phyloP scores from a whole-genome alignment of 2,329 filamentous ascomycete genomes.

The Fusarium nelsonii region DNA sequence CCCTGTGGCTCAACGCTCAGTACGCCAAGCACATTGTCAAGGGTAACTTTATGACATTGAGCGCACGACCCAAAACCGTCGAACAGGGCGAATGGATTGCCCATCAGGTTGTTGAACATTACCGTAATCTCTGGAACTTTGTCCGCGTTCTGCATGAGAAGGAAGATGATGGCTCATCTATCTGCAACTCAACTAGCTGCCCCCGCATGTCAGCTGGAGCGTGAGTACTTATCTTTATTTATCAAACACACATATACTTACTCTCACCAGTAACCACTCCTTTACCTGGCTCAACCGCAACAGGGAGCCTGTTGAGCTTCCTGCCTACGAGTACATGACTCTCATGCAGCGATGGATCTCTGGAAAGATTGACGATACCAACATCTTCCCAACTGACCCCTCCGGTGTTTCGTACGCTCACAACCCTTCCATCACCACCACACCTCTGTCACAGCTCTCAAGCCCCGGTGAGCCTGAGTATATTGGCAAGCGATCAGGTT shows the following conservation, averaged over 20 bases:
- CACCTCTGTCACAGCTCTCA: conserved; percentile 72
- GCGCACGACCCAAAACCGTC: conserved; percentile 91
- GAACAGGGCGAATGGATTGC: conserved; percentile 97
- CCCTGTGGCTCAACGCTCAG: conserved; percentile 77
- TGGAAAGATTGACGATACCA: conserved; percentile 90
- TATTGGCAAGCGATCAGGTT: conserved; percentile 92
- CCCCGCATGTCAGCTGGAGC: conserved; percentile 94
- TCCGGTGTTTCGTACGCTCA: conserved; percentile 75
- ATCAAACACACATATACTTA: conserved; percentile 19
- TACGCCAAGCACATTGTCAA: conserved; percentile 92
- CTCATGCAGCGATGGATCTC: conserved; percentile 98
- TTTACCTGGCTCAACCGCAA: conserved; percentile 96
- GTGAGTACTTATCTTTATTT: conserved; percentile 67
- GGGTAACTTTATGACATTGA: conserved; percentile 98
- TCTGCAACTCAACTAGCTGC: conserved; percentile 87
- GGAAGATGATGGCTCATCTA: conserved; percentile 79
- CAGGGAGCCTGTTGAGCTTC: conserved; percentile 89
- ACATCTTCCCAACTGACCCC: conserved; percentile 90
- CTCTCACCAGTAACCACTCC: conserved; percentile 76
- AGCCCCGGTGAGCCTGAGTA: conserved; percentile 75
- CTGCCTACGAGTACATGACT: conserved; percentile 92
- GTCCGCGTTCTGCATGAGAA: conserved; percentile 89
- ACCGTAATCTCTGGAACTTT: conserved; percentile 89
- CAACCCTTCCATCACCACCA: conserved; percentile 69
- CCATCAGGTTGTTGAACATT: conserved; percentile 96